A percentile compares a stretch with the other conserved stretches of the same genome.
phyloP scores from a whole-genome alignment of 768 basidiomycete species.

The Artomyces pyxidatus region DNA sequence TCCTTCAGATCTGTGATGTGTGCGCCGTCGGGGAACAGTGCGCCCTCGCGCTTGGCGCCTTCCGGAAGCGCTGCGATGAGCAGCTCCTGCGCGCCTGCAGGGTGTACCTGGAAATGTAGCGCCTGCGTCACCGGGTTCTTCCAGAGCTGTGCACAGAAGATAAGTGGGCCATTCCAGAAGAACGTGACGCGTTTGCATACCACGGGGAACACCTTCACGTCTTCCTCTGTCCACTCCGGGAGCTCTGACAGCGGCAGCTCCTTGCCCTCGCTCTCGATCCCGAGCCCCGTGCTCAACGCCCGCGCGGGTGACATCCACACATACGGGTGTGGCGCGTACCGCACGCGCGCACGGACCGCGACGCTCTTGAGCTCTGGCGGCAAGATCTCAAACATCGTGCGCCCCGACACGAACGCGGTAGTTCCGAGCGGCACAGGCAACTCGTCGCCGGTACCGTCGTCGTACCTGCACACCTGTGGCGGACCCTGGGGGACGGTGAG shows the following conservation, averaged over 20 bases:
- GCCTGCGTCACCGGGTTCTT: conserved; percentile 83
- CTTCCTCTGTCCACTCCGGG: conserved; percentile 75
- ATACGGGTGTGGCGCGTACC: conserved; percentile 79
- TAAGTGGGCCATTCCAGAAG: conserved; percentile 1
- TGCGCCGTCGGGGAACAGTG: conserved; percentile 79
- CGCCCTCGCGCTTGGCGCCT: conserved; percentile 46
- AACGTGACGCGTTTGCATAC: conserved; percentile 24
- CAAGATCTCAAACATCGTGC: conserved; percentile 74
- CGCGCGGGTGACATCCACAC: conserved; percentile 79
- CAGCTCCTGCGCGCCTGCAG: conserved; percentile 62
- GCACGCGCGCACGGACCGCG: conserved; percentile 64
- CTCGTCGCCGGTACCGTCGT: conserved; percentile 80
- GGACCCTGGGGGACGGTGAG: conserved; percentile 59
- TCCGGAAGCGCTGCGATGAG: conserved; percentile 66
- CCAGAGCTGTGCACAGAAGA: conserved; percentile 50
- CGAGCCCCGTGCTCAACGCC: conserved; percentile 68
- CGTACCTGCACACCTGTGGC: conserved; percentile 60
- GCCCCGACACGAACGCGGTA: conserved; percentile 74
- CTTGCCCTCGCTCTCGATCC: conserved; percentile 66
- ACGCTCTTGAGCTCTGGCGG: conserved; percentile 62
- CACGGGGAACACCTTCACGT: conserved; percentile 64
- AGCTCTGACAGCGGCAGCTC: conserved; percentile 61
- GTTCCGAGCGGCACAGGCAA: conserved; percentile 75
- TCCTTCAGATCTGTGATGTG: conserved; percentile 64
- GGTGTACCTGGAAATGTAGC: conserved; percentile 88